Base-by-base conservation (phyloP, 768 basidiomycete species). In the Lactifluus echinatus region DNA sequence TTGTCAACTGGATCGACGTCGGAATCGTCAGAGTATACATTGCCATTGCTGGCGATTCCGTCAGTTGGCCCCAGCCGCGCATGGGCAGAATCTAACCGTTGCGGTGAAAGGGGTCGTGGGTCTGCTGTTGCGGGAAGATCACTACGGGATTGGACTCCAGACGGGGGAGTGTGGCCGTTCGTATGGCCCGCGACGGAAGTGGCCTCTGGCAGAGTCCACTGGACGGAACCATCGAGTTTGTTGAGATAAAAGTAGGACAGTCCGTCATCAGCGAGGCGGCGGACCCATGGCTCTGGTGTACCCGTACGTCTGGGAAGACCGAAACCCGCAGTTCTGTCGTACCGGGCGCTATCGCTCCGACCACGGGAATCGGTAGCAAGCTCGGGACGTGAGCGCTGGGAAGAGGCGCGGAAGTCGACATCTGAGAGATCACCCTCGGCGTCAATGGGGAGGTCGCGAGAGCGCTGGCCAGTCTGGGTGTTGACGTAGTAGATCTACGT, bases 401-500 rank as follows among this genome's bases (percentile, higher is more conserved):
- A 46, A 49, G 84, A 70, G 11, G 78, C 80, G 47, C 79, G 80
- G 39, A 86, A 73, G 56, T 86, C 85, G 33, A 75, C 77, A 57
- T 85, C 84, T 1, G 83, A 79, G 34, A 74, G 70, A 45, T 86
- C 84, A 45, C 80, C 79, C 48, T 87, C 85, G 11, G 76, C 72
- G 66, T 89, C 88, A 46, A 75, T 74, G 23, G 93, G 93, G n/a
- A 95, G 72, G 64, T 96, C 90, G 63, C 84, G 80, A 26, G 92
- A 84, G 40, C 82, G 82, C 68, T 90, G 80, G 31, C 89, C 89
- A 5, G 89, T 91, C 63, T 87, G 80, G 2, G 90, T 91, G 66
- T 98, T 99, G 61, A 91, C 80, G 72, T 97, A 99, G 75, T 85
- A 94, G 68, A 99, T 93, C 93, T 96, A 29, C 33, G 24, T 21